Conservation (phyloP, 2,329 filamentous ascomycete species). For the Paecilomyces sp. region DNA sequence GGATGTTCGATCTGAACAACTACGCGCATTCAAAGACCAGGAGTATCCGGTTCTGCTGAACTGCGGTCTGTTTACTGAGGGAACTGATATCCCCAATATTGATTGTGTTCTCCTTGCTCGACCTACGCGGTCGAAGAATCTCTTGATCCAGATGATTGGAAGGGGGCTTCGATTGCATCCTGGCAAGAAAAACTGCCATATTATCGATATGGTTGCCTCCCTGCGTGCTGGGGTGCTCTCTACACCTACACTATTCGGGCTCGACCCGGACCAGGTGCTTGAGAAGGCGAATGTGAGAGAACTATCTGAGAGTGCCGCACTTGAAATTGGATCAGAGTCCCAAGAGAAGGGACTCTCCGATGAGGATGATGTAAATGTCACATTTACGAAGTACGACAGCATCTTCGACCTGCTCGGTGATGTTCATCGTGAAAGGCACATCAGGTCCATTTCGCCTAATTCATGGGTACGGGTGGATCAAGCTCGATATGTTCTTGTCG, state of each 20-base stretch:
- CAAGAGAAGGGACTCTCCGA: not conserved
- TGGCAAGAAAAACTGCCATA: conserved; percentile 80
- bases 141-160: conserved; percentile 96
- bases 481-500: conserved; percentile 64
- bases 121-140: conserved; percentile 85
- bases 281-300: conserved; percentile 57
- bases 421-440: conserved; percentile 68
- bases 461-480: conserved; percentile 77
- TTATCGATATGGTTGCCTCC: conserved; percentile 92
- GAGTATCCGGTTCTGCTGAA: conserved; percentile 87
- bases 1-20: conserved; percentile 58
- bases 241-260: conserved; percentile 84
- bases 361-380: conserved; percentile 46
- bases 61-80: conserved; percentile 94
- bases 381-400: conserved; percentile 84
- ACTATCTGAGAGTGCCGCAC: conserved; percentile 46
- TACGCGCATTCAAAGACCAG: conserved; percentile 68
- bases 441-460: conserved; percentile 65
- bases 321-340: not conserved
- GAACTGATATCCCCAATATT: conserved; percentile 94
- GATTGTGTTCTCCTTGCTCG: conserved; percentile 85
- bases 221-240: conserved; percentile 79
- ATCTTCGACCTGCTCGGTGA: conserved; percentile 88
- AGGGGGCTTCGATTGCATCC: conserved; percentile 78
- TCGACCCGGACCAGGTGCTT: conserved; percentile 75